Evolutionary conservation across 139 green algal species (phyloP).

Genomic region (Chlamydomonas sp.): DNA sequence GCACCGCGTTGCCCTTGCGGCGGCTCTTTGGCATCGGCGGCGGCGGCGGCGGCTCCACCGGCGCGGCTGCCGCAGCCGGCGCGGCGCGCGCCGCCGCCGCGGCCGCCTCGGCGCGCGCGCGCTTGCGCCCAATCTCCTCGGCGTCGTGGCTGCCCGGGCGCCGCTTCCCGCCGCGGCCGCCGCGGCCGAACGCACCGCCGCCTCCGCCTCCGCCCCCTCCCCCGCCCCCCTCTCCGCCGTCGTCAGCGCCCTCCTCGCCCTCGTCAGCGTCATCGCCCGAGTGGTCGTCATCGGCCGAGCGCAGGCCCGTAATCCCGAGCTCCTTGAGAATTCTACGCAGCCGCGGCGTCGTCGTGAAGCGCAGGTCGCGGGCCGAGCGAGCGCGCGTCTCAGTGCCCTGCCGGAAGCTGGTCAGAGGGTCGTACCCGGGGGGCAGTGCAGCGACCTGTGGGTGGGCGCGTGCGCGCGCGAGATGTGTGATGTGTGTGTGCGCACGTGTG

Average conservation of each 20-base stretch:
- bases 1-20: not conserved
- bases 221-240: not conserved
- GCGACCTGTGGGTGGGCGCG: too few species aligned
- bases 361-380: not conserved
- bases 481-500: too few species aligned
- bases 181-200: not conserved
- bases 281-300: too few species aligned
- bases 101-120: not conserved
- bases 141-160: not conserved
- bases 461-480: too few species aligned
- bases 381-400: not conserved
- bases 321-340: conserved; percentile 9
- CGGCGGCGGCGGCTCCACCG: not conserved
- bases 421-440: not conserved
- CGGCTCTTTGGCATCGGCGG: not conserved
- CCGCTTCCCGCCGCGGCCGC: not conserved
- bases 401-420: not conserved
- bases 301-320: conserved; percentile 1
- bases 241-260: not conserved
- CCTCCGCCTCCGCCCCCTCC: not conserved
- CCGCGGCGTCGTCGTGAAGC: not conserved
- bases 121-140: not conserved
- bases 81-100: not conserved
- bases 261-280: not conserved
- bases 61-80: not conserved